These are phyloP conservation scores for Leccinum boreale DNA, from an alignment of 768 basidiomycete species.

Conservation along the genomic window DNA sequence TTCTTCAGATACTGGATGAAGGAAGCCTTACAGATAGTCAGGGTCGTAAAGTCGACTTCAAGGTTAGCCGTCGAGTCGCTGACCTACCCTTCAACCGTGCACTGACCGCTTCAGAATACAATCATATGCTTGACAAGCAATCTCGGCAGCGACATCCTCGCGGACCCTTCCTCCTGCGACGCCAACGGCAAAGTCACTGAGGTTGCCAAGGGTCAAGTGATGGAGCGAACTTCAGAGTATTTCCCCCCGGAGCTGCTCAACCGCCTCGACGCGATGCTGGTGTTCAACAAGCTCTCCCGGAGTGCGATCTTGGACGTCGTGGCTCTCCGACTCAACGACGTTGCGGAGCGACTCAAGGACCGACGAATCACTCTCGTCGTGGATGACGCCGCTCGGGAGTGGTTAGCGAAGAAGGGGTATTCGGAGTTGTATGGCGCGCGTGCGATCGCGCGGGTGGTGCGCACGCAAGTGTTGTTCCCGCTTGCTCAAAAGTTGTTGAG, in stretches of 20 bases:
- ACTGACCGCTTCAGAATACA: conserved; percentile 56
- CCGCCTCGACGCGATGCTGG: conserved; percentile 80
- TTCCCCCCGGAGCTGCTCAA: conserved; percentile 92
- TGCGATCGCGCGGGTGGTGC: conserved; percentile 82
- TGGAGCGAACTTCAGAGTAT: conserved; percentile 70
- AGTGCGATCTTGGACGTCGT: conserved; percentile 78
- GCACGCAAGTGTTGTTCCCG: conserved; percentile 78
- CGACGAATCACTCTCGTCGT: conserved; percentile 75
- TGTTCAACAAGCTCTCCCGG: conserved; percentile 87
- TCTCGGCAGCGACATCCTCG: conserved; percentile 77
- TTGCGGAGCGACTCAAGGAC: conserved; percentile 59
- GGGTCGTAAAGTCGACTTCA: conserved; percentile 90
- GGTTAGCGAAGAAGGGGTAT: conserved; percentile 77
- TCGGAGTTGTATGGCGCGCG: conserved; percentile 85
- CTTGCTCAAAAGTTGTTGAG: conserved; percentile 76
- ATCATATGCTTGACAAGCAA: conserved; percentile 91
- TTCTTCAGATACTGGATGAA: conserved; percentile 90
- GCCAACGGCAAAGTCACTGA: conserved; percentile 60
- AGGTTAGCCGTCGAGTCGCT: conserved; percentile 36
- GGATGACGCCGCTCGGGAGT: conserved; percentile 54
- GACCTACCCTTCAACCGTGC: not conserved
- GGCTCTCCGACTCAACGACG: conserved; percentile 68
- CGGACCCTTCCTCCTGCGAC: conserved; percentile 59
- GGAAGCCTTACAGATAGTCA: conserved; percentile 88
- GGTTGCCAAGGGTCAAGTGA: conserved; percentile 61